These are phyloP conservation scores for Pseudogymnoascus sp. DNA, from an alignment of 2,329 filamentous ascomycete genomes.

Conservation along the genomic window DNA sequence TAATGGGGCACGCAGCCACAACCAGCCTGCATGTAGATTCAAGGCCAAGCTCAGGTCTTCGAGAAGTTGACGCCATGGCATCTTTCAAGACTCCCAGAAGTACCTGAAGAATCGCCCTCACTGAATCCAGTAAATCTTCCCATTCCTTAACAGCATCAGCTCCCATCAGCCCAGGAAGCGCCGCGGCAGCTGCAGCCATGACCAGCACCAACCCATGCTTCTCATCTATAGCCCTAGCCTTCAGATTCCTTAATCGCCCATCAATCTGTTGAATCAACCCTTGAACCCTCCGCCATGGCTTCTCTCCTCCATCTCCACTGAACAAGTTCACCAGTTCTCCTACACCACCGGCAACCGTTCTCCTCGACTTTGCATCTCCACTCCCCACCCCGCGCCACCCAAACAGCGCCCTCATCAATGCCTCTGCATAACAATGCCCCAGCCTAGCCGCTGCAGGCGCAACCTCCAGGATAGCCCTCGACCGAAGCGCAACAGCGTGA, in stretches of 20 bases:
- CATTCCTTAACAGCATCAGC: neutral
- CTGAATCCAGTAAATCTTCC: neutral
- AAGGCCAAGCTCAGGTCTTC: conserved; percentile 54
- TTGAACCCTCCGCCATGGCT: conserved; percentile 25
- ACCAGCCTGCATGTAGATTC: conserved; percentile 53
- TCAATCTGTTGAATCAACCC: conserved; percentile 37
- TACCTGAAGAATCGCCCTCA: neutral
- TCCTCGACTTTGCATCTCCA: conserved; percentile 63
- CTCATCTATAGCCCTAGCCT: conserved; percentile 57
- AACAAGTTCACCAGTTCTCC: conserved; percentile 43
- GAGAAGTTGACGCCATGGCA: neutral
- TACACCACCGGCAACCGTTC: conserved; percentile 63
- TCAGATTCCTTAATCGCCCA: conserved; percentile 38
- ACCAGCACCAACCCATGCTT: conserved; percentile 59
- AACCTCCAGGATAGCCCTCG: conserved; percentile 72
- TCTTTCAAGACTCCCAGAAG: neutral
- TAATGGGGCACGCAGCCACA: conserved; percentile 43
- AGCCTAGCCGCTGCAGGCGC: conserved; percentile 61
- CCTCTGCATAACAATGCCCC: conserved; percentile 56
- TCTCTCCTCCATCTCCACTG: neutral
- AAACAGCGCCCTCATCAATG: conserved; percentile 62
- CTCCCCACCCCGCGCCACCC: conserved; percentile 87
- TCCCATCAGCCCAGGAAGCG: neutral
- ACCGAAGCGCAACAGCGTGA: conserved; percentile 80
- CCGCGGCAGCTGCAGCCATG: conserved; percentile 50